Conservation (phyloP, 129 eudicot species). For the Chrysanthemum makinoi region DNA sequence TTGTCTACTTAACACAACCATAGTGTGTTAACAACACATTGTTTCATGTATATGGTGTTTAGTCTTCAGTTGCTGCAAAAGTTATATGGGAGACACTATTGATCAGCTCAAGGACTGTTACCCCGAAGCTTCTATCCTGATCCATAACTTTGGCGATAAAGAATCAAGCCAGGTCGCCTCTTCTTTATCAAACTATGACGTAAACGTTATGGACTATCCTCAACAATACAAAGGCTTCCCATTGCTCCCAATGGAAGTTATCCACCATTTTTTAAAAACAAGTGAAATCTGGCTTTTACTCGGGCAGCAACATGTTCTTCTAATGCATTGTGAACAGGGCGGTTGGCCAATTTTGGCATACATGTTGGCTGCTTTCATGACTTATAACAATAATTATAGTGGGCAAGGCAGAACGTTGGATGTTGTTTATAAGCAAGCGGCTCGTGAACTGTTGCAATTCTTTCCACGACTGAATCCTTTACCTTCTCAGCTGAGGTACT, state of each 20-base stretch:
- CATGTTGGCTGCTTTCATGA: slow-evolving; percentile 78
- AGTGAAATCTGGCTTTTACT: slow-evolving; percentile 89
- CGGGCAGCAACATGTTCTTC: slow-evolving; percentile 70
- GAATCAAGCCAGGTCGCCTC: slow-evolving; percentile 52
- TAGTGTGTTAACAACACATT: slow-evolving; percentile 9
- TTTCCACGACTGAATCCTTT: slow-evolving; percentile 68
- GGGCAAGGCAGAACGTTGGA: slow-evolving; percentile 72
- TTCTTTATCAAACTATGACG: slow-evolving; percentile 58
- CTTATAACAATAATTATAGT: slow-evolving; percentile 57
- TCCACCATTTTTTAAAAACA: slow-evolving; percentile 75
- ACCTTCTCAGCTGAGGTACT: slow-evolving; percentile 79
- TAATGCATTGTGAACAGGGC: slow-evolving; percentile 86
- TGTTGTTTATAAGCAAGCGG: slow-evolving; percentile 81
- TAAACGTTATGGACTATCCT: slow-evolving; percentile 88
- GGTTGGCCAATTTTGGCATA: slow-evolving; percentile 90
- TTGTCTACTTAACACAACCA: no score
- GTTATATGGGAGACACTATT: slow-evolving; percentile 51
- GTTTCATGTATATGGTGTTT: slow-evolving; percentile 13
- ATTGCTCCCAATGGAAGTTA: slow-evolving; percentile 71
- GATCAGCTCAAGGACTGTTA: slow-evolving; percentile 54
- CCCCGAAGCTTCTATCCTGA: slow-evolving; percentile 70
- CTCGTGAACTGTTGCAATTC: slow-evolving; percentile 65
- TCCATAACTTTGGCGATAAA: slow-evolving; percentile 62
- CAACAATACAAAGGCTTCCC: slow-evolving; percentile 77
- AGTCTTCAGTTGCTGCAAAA: slow-evolving; percentile 78